Evolutionary conservation across 768 basidiomycete species (phyloP).

Genomic region (Crucibulum laeve): DNA sequence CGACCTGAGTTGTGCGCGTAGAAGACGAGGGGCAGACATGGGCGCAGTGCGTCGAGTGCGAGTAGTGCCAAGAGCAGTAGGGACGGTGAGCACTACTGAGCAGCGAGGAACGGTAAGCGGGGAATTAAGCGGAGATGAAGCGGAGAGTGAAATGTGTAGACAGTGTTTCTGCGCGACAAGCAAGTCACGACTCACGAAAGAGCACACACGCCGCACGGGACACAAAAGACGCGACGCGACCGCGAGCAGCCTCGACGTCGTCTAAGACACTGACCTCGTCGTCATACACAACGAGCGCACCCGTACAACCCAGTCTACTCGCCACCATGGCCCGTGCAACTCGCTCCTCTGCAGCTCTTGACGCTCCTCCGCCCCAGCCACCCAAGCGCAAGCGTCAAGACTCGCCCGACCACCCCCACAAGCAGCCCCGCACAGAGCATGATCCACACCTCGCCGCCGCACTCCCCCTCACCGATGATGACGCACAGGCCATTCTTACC

Average conservation of each 20-base stretch:
- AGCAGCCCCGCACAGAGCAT: slow-evolving; percentile 5
- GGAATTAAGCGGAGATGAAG: neutral
- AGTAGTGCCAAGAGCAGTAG: slow-evolving; percentile 8
- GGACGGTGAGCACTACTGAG: neutral
- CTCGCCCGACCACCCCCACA: slow-evolving; percentile 8
- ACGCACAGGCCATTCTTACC: slow-evolving; percentile 53
- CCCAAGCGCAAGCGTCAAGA: slow-evolving; percentile 65
- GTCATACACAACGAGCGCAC: neutral
- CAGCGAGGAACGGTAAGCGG: slow-evolving; percentile 2
- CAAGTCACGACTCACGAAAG: slow-evolving; percentile 2
- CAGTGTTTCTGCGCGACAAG: slow-evolving; percentile 7
- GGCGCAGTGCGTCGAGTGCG: slow-evolving; percentile 5
- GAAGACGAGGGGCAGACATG: slow-evolving; percentile 24
- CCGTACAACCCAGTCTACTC: neutral
- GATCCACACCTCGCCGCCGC: neutral
- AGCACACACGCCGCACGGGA: neutral
- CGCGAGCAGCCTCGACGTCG: too few relatives aligned
- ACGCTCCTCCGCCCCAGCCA: slow-evolving; percentile 17
- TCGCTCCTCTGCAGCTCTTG: slow-evolving; percentile 47
- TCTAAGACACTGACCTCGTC: neutral
- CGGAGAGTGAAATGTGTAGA: slow-evolving; percentile 6
- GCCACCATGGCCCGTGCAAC: slow-evolving; percentile 70
- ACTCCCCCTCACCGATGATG: slow-evolving; percentile 15
- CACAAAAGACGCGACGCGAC: slow-evolving; percentile 4
- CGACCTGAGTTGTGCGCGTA: slow-evolving; percentile 47